A percentile compares a stretch with the other conserved stretches of the same genome.
phyloP scores from a whole-genome alignment of 2,329 filamentous ascomycete genomes.

The Fusarium abutilonis region DNA sequence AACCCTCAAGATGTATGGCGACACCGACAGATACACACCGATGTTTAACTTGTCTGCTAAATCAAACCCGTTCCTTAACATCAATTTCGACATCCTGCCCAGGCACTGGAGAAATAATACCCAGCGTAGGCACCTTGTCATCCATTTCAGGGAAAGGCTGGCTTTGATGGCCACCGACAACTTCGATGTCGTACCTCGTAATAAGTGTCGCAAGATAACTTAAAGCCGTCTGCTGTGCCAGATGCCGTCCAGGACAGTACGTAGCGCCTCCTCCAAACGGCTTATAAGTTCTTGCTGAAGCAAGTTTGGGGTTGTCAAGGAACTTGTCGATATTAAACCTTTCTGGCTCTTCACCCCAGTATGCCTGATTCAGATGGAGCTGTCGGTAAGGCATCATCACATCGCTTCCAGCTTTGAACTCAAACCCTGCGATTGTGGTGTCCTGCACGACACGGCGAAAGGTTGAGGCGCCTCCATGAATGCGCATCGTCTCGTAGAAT shows the following conservation, averaged over 20 bases:
- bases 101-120: neutral
- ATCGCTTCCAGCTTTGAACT: neutral
- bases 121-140: neutral
- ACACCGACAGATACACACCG: too few relatives aligned
- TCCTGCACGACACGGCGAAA: neutral
- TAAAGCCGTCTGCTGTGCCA: neutral
- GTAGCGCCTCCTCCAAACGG: neutral
- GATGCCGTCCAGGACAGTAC: neutral
- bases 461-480: neutral
- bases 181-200: neutral
- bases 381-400: neutral
- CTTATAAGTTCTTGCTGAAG: neutral
- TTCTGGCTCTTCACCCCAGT: neutral
- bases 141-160: neutral
- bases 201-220: constrained; percentile 4
- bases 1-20: too few relatives aligned
- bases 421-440: neutral
- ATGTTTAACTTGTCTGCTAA: neutral
- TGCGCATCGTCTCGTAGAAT: neutral
- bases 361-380: neutral
- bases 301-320: neutral
- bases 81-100: neutral
- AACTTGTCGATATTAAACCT: neutral
- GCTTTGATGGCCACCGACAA: neutral
- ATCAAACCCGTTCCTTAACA: accelerated